phyloP scores from a whole-genome alignment of 2,329 filamentous ascomycete species.

The Pseudogymnoascus sp. region DNA sequence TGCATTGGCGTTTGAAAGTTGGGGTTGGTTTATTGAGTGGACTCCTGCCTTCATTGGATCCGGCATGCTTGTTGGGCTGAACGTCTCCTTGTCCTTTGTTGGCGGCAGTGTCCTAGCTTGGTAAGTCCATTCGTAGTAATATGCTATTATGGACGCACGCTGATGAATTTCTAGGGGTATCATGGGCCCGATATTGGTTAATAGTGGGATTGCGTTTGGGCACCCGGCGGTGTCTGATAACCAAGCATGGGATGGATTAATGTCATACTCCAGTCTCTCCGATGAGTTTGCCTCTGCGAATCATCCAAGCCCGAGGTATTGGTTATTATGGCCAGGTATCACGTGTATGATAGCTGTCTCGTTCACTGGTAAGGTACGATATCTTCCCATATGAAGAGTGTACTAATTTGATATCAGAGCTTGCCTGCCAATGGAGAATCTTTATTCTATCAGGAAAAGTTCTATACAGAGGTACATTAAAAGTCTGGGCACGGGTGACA shows the following conservation, averaged over 20 bases:
- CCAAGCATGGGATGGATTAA: constrained; percentile 1
- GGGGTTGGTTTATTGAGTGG: constrained; percentile 38
- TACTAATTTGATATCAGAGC: neutral
- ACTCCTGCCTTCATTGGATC: constrained; percentile 10
- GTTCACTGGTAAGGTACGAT: neutral
- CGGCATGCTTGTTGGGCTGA: constrained; percentile 9
- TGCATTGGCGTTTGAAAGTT: constrained; percentile 31
- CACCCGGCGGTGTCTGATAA: neutral
- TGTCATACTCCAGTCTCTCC: neutral
- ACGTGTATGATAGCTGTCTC: constrained; percentile 3
- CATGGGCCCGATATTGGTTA: neutral
- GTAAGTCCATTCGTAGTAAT: neutral
- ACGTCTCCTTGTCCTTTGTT: constrained; percentile 7
- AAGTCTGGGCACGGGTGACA: neutral
- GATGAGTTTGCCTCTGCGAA: neutral
- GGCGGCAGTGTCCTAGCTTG: constrained; percentile 6
- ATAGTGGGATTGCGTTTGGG: constrained; percentile 4
- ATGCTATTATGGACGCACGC: neutral
- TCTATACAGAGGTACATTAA: neutral
- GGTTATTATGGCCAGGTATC: neutral
- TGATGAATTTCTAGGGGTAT: neutral
- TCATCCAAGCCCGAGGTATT: constrained; percentile 1
- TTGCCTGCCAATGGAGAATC: constrained; percentile 7
- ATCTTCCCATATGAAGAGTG: neutral
- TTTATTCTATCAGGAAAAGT: neutral